These are phyloP conservation scores for Aspergillus sp. DNA, from an alignment of 2,329 filamentous ascomycete genomes.

Conservation along the genomic window DNA sequence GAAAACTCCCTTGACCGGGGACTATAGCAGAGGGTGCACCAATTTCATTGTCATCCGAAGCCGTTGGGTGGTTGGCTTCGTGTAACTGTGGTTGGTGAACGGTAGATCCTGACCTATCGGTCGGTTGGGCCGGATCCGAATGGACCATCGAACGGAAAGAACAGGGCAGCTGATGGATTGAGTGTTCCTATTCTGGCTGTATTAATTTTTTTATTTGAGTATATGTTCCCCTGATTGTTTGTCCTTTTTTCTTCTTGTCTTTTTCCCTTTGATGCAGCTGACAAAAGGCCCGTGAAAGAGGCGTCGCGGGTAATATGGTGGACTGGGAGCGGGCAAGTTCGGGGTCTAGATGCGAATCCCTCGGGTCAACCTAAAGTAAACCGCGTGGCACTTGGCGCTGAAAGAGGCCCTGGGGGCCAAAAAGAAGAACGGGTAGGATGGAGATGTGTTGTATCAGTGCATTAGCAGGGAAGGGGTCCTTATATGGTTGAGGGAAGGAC, in stretches of 20 bases:
- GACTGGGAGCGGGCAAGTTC: conserved; percentile 16
- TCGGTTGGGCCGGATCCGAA: conserved; percentile 24
- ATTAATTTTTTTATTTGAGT: no score
- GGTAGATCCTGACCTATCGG: conserved; percentile 28
- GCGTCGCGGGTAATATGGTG: not conserved
- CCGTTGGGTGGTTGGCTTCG: conserved; percentile 19
- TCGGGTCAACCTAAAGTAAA: conserved; percentile 17
- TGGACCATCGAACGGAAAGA: conserved; percentile 28
- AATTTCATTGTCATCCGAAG: conserved; percentile 22
- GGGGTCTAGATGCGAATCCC: conserved; percentile 13
- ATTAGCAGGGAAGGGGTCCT: not conserved
- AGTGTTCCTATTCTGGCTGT: not conserved
- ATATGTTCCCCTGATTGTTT: not conserved
- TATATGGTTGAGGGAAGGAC: not conserved
- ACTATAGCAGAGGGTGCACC: conserved; percentile 16
- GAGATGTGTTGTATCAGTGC: not conserved
- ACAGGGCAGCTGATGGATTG: not conserved
- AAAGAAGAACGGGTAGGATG: not conserved
- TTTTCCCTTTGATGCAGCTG: conserved; percentile 6
- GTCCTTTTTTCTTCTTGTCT: not conserved
- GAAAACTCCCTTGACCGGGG: conserved; percentile 14
- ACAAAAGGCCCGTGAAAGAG: conserved; percentile 5
- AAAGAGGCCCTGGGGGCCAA: conserved; percentile 1
- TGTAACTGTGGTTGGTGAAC: conserved; percentile 23
- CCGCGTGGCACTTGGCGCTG: conserved; percentile 13